A percentile compares a stretch with the other conserved stretches of the same genome.
Conservation (phyloP, 2,329 filamentous ascomycete species). For the Helotiales sp. region DNA sequence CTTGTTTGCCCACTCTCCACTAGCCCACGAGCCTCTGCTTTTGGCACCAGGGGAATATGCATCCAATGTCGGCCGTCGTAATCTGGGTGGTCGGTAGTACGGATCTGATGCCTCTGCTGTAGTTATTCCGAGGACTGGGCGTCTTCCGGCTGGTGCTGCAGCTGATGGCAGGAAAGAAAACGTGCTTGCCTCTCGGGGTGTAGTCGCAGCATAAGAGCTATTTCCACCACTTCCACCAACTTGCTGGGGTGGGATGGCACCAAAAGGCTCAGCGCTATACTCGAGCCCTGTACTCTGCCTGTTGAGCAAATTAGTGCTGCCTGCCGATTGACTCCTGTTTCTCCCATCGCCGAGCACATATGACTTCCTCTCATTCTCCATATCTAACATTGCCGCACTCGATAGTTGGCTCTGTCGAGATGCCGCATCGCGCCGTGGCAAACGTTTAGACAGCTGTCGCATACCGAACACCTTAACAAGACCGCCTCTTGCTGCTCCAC, state of each 20-base stretch:
- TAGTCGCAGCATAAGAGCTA: constrained; percentile 70
- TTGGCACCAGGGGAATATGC: constrained; percentile 46
- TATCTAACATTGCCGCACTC: constrained; percentile 77
- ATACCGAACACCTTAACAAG: constrained; percentile 90
- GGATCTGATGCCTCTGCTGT: constrained; percentile 68
- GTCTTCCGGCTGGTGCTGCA: constrained; percentile 35
- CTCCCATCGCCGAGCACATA: constrained; percentile 57
- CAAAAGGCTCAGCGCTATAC: constrained; percentile 51
- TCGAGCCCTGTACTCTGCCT: constrained; percentile 60
- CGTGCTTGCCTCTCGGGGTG: constrained; percentile 70
- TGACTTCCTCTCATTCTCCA: constrained; percentile 69
- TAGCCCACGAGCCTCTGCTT: constrained; percentile 52
- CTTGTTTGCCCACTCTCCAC: constrained; percentile 52
- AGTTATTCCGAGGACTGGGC: constrained; percentile 52
- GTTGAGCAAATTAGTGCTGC: constrained; percentile 64
- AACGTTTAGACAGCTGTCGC: constrained; percentile 80
- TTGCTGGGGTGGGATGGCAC: constrained; percentile 47
- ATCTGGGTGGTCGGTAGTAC: constrained; percentile 85
- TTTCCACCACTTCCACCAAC: constrained; percentile 58
- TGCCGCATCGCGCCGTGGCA: constrained; percentile 64
- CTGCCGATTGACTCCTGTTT: constrained; percentile 64
- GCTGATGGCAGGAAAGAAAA: constrained; percentile 71
- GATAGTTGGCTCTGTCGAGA: constrained; percentile 83
- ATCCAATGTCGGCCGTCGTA: constrained; percentile 68
- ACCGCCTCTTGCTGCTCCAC: constrained; percentile 76